Evolutionary conservation across 768 basidiomycete species (phyloP).

Genomic region (Podaxis carcinomalis): DNA sequence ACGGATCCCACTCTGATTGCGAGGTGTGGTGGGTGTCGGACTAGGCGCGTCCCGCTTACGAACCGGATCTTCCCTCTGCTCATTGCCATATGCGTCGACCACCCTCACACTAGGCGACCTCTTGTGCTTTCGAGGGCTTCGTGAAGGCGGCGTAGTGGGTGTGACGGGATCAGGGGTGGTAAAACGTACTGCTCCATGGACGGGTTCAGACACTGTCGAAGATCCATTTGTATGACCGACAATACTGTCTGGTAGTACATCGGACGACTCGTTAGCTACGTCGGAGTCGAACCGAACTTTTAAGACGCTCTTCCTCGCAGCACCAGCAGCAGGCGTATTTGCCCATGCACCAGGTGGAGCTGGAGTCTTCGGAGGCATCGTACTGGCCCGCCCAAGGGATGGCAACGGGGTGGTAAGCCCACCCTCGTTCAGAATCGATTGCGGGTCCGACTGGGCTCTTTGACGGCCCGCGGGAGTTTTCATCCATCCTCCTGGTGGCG

Average conservation of each 20-base stretch:
- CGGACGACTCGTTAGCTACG: conserved; percentile 16
- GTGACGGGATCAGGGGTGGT: conserved; percentile 17
- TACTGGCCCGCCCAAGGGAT: conserved; percentile 45
- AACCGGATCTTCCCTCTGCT: conserved; percentile 21
- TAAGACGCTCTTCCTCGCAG: conserved; percentile 48
- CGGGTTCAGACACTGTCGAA: conserved; percentile 16
- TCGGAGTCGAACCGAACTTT: conserved; percentile 71
- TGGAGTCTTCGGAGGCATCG: conserved; percentile 52
- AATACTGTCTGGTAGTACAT: conserved; percentile 7
- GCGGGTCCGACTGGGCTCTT: conserved; percentile 13
- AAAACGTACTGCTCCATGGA: not conserved
- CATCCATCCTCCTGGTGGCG: conserved; percentile 34
- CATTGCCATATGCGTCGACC: conserved; percentile 69
- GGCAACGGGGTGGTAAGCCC: conserved; percentile 43
- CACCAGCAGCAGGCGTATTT: conserved; percentile 39
- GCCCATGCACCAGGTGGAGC: conserved; percentile 69
- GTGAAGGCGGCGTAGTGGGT: conserved; percentile 11
- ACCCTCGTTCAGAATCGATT: conserved; percentile 22
- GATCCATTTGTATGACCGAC: conserved; percentile 13
- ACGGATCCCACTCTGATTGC: conserved; percentile 42
- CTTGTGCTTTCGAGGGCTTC: conserved; percentile 29
- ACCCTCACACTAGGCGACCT: conserved; percentile 49
- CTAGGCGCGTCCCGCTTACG: conserved; percentile 9
- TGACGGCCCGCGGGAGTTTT: conserved; percentile 22
- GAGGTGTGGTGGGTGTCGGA: conserved; percentile 13